Base-by-base conservation (phyloP, 2,329 filamentous ascomycete species). In the Kalmusia sp. region DNA sequence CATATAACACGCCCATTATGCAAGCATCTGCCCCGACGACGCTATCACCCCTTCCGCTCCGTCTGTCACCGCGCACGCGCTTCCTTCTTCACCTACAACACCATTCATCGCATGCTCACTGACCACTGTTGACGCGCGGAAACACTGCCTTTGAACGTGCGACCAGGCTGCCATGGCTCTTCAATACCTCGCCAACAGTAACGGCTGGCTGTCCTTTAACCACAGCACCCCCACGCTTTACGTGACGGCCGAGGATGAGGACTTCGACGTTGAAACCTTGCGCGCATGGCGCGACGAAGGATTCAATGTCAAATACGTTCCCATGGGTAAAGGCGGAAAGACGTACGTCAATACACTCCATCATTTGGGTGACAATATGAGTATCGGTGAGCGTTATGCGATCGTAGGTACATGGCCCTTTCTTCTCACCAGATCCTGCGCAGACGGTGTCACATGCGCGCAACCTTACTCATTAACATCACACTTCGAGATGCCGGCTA, bases 381-480 rank as follows among this genome's bases (percentile, higher is more conserved):
- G 79, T 12, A 76, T 87, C 30, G 83, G 85, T 21, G 84, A 86
- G 67, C 80, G 82, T 53, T 89, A 86, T 69, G 85, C 81, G 3
- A 82, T 88, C 59, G 79, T 88, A 68, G 84, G 84, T 87, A 78
- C 53, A 71, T 58, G 49, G 27, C 58, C 70, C 61, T 58, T 39
- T 56, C 50, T 15, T 52, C 44, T 14, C 22, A 27, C 27, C 14
- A 14, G 6, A 7, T n/a, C n/a, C 15, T 15, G 35, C 40, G 40
- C 37, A 51, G 14, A 14, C 22, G 24, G 19, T 24, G 14, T 33
- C n/a, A 37, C 47, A 33, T 19, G 54, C 48, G 30, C 33, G 24
- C 28, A 33, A 31, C 11, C 14, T 38, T 56, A 54, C 33, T 27
- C 19, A 11, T 9, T 31, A 21, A 31, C 37, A 34, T 6, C 7